Evolutionary conservation across 345 rosid genomes (phyloP), one percentile per base, ranked within the genome.

Genomic region (Turnera subulata): DNA sequence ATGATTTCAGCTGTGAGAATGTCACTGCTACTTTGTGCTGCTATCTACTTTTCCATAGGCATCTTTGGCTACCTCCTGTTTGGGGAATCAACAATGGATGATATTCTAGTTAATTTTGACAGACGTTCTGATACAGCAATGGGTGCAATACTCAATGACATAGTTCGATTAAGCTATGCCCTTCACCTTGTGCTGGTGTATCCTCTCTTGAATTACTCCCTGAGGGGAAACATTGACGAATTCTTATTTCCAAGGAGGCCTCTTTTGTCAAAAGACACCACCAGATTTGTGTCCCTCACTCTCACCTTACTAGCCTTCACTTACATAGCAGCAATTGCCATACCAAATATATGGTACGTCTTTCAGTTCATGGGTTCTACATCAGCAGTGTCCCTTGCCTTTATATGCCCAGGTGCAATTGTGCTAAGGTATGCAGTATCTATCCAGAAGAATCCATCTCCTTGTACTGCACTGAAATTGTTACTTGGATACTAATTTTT

Each of bases 331-430:
- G 90, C 95, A 1, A 80, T 82, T 13, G 78, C 70, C 7, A 61
- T 91, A 58, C 98, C 98, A 4, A 72, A 81, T 60, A 80, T 91
- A 35, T 86, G 98, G 96, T 78, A 76, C 63, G 73, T 83, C 65
- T 91, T 91, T 48, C 96, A 86, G 78, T 84, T 88, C 75, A 12
- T 84, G 54, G 98, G 96, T 71, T 86, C 98, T 29, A 91, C 96
- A 29, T 60, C 95, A 15, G 86, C 91, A 5, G 92, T 88, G 43
- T 80, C 78, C 61, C 84, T 88, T 11, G 86, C 83, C 20, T 86
- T 91, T 80, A 88, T 91, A 61, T 91, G 88, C 61, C 98, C 96
- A 0, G 95, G 78, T 24, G 84, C 80, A 7, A 84, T 91, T 50
- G 93, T 78, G 50, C 59, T 88, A 38, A 82, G 90, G 98, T 91